Conservation (phyloP, 2,329 filamentous ascomycete genomes). For the Pseudogymnoascus sp. region DNA sequence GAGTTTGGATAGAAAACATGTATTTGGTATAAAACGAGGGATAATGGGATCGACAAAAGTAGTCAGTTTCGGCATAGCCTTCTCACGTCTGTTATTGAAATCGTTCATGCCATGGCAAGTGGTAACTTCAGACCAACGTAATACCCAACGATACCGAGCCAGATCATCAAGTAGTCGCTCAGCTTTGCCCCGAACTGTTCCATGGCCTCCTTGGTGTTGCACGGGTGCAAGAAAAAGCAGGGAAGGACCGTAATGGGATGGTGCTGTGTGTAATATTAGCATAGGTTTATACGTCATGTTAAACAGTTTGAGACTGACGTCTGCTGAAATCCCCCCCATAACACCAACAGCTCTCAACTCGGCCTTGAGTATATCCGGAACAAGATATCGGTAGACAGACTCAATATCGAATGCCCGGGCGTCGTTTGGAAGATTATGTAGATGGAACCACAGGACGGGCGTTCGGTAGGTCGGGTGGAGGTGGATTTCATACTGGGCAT, state of each 20-base stretch:
- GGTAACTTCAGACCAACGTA: constrained; percentile 74
- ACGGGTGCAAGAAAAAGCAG: constrained; percentile 88
- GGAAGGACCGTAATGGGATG: constrained; percentile 75
- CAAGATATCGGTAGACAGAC: constrained; percentile 62
- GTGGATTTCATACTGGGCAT: constrained; percentile 60
- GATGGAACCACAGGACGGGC: constrained; percentile 68
- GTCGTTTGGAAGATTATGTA: constrained; percentile 50
- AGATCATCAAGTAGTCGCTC: constrained; percentile 72
- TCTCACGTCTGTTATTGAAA: background rate
- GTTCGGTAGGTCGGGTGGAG: constrained; percentile 68
- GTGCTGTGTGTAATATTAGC: constrained; percentile 22
- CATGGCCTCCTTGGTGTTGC: constrained; percentile 78
- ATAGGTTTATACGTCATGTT: background rate
- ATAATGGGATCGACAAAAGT: constrained; percentile 4
- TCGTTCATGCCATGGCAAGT: constrained; percentile 50
- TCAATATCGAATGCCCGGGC: constrained; percentile 57
- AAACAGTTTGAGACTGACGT: constrained; percentile 49
- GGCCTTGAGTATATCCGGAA: constrained; percentile 57
- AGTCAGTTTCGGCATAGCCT: constrained; percentile 3
- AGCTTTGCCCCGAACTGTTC: constrained; percentile 48
- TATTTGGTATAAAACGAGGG: constrained; percentile 8
- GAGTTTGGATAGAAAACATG: constrained; percentile 1
- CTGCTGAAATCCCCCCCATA: constrained; percentile 68
- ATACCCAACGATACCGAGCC: constrained; percentile 80
- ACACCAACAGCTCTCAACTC: constrained; percentile 53